phyloP scores from a whole-genome alignment of 2,329 filamentous ascomycete species.

The Dothidotthia symphoricarpi region DNA sequence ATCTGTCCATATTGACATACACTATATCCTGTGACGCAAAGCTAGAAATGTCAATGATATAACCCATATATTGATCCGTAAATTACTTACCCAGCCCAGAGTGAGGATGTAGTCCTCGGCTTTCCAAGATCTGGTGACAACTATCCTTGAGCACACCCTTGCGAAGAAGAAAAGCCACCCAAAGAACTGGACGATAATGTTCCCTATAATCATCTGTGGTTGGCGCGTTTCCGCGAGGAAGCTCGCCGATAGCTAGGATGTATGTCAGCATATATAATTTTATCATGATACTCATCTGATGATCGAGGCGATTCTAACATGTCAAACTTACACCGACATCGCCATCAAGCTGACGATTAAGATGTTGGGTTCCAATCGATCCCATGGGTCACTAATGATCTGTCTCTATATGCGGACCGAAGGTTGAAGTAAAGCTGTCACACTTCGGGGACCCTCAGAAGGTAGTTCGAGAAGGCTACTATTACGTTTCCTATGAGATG shows the following conservation, averaged over 20 bases:
- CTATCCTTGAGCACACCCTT: slow-evolving; percentile 19
- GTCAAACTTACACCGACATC: slow-evolving; percentile 2
- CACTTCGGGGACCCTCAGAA: slow-evolving; percentile 1
- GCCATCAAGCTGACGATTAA: slow-evolving; percentile 7
- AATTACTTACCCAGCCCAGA: slow-evolving; percentile 19
- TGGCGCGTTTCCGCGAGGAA: slow-evolving; percentile 13
- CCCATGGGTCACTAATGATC: slow-evolving; percentile 5
- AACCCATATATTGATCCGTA: too few relatives aligned
- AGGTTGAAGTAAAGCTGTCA: slow-evolving; percentile 3
- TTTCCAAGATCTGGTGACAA: slow-evolving; percentile 17
- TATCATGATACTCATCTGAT: too few relatives aligned
- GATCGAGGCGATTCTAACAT: background rate
- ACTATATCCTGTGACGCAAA: slow-evolving; percentile 19
- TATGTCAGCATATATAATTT: background rate
- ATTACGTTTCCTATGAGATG: slow-evolving; percentile 1
- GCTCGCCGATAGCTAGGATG: slow-evolving; percentile 2
- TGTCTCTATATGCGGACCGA: slow-evolving; percentile 1
- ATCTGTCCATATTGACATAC: slow-evolving; percentile 24
- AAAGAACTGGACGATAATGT: slow-evolving; percentile 13
- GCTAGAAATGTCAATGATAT: too few relatives aligned
- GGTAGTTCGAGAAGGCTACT: slow-evolving; percentile 4
- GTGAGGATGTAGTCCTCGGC: slow-evolving; percentile 18
- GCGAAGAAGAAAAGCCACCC: slow-evolving; percentile 18
- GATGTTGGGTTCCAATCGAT: slow-evolving; percentile 3
- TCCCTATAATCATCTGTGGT: slow-evolving; percentile 18